Percentiles rank a stretch among this genome's conserved stretches.
Evolutionary conservation across 768 basidiomycete species (phyloP).

Genomic region (Auricularia cornea): DNA sequence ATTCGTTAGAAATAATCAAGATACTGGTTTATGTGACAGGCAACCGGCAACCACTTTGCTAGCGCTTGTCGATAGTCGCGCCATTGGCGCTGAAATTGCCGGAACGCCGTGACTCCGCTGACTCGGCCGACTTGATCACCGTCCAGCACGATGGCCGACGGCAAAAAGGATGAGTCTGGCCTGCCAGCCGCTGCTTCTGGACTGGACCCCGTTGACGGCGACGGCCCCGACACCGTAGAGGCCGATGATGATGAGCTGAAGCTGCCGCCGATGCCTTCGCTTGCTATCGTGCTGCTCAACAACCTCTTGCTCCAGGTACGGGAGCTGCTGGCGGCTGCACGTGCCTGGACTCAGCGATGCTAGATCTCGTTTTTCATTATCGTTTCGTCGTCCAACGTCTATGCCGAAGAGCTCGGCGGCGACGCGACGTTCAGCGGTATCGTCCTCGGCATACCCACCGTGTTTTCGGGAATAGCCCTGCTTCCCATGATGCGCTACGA

Average conservation of each 20-base stretch:
- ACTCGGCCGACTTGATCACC: too few species aligned
- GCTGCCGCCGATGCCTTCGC: constrained; percentile 38
- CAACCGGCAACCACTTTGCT: too few species aligned
- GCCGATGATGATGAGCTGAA: constrained; percentile 32
- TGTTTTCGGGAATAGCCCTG: constrained; percentile 50
- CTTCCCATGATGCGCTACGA: constrained; percentile 49
- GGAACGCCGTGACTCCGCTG: too few species aligned
- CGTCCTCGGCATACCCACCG: constrained; percentile 58
- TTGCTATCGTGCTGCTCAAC: constrained; percentile 36
- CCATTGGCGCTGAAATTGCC: too few species aligned
- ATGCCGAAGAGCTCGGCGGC: constrained; percentile 55
- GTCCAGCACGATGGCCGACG: too few species aligned
- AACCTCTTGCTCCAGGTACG: constrained; percentile 41
- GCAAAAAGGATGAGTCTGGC: too few species aligned
- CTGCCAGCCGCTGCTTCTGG: not conserved
- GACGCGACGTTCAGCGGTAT: constrained; percentile 64
- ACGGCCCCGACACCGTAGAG: not conserved
- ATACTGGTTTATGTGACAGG: too few species aligned
- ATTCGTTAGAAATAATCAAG: too few species aligned
- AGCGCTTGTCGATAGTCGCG: too few species aligned
- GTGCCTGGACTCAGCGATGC: not conserved
- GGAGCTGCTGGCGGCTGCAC: not conserved
- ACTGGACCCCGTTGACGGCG: not conserved
- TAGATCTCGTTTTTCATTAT: constrained; percentile 64
- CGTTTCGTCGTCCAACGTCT: constrained; percentile 56